Percentiles rank a stretch among this genome's conserved stretches.
These are phyloP conservation scores for Gracilariopsis chorda DNA, from an alignment of 23 red algal species.

Conservation along the genomic window DNA sequence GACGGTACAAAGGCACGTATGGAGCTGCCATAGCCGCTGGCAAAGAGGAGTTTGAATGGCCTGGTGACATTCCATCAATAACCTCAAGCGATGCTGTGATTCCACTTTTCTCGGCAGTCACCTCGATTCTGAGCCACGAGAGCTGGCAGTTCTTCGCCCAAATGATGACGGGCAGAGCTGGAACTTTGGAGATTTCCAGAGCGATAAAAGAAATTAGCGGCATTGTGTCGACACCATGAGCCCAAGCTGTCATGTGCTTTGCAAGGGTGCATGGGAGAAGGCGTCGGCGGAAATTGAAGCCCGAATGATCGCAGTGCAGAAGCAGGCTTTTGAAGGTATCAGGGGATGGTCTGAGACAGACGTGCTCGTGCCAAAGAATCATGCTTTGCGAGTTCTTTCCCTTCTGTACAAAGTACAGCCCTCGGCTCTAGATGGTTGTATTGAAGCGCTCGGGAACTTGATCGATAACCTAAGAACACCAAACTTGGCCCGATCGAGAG, in stretches of 20 bases:
- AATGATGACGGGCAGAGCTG: not conserved
- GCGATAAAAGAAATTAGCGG: too few relatives aligned
- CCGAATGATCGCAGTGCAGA: too few relatives aligned
- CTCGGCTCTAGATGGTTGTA: not conserved
- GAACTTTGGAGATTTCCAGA: not conserved
- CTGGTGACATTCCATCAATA: slow-evolving; percentile 49
- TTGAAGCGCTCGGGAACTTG: not conserved
- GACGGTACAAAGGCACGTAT: slow-evolving; percentile 74
- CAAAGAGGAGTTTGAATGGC: slow-evolving; percentile 59
- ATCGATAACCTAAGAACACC: too few relatives aligned
- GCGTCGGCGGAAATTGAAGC: too few relatives aligned
- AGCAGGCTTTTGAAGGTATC: too few relatives aligned
- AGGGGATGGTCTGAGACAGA: too few relatives aligned
- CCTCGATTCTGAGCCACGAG: too few relatives aligned
- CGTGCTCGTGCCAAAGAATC: not conserved
- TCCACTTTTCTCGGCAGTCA: too few relatives aligned
- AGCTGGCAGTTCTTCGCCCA: too few relatives aligned
- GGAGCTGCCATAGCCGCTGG: slow-evolving; percentile 70
- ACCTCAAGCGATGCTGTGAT: slow-evolving; percentile 69
- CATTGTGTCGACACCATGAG: too few relatives aligned
- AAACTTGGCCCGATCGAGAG: not conserved
- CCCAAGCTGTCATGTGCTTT: too few relatives aligned
- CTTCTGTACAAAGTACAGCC: not conserved
- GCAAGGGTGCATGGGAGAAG: too few relatives aligned
- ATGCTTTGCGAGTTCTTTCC: not conserved